These are phyloP conservation scores for Cenchrus americanus DNA, from an alignment of 176 grass and related monocot species.

Conservation along the genomic window DNA sequence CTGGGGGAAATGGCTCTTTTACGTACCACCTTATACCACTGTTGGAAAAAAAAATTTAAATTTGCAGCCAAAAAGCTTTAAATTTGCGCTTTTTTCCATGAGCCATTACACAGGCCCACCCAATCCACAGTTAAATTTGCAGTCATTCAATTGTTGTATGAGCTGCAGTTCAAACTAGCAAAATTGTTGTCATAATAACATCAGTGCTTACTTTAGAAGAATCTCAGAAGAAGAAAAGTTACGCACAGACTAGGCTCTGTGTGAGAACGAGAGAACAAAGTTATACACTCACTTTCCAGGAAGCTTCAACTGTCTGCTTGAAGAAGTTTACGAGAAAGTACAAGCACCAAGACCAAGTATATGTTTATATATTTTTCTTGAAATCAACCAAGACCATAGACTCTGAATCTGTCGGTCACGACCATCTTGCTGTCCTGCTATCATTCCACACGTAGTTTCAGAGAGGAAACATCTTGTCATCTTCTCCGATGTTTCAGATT, in stretches of 20 bases:
- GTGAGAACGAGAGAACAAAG: background rate
- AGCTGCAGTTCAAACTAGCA: no score
- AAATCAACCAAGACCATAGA: constrained; percentile 19
- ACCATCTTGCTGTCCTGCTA: constrained; percentile 15
- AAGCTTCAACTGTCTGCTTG: constrained; percentile 16
- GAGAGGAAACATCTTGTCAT: constrained; percentile 47
- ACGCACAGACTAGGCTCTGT: background rate
- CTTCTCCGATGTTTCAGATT: constrained; percentile 42
- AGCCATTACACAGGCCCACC: no score
- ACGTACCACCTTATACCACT: no score
- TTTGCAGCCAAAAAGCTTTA: background rate
- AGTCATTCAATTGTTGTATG: no score
- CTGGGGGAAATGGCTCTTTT: no score
- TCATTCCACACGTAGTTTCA: constrained; percentile 21
- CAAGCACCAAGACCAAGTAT: background rate
- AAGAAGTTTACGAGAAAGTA: constrained; percentile 36
- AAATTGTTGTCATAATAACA: no score
- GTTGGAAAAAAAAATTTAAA: no score
- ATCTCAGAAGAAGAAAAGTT: background rate
- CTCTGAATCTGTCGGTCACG: constrained; percentile 28
- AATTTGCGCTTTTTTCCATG: background rate
- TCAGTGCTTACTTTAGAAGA: no score
- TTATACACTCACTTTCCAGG: constrained; percentile 39
- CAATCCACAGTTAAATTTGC: background rate
- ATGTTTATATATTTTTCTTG: background rate